Base-by-base conservation (phyloP, 2,329 filamentous ascomycete genomes). In the Graphilbum sp. region DNA sequence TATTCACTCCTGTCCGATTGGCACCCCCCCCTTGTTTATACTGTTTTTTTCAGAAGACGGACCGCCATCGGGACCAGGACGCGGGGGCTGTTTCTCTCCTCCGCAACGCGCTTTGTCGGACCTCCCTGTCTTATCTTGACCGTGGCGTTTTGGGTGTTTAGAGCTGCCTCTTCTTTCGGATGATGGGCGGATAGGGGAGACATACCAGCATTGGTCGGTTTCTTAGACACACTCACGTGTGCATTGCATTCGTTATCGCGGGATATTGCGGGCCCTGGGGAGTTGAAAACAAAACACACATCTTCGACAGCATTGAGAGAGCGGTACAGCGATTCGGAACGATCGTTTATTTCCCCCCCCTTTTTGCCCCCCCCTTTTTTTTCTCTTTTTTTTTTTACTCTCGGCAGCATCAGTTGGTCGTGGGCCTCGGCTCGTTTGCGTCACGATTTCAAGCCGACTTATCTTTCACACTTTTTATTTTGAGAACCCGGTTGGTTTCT, bases 231-330 rank as follows among this genome's bases (percentile, higher is more conserved):
- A 36, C 39, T 25, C 39, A 38, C 35, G 33, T 40, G 33, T 34
- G 36, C 32, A 40, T 45, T 45, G 41, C 43, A 45, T 45, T 45
- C 43, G 43, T 37, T 45, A 34, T 32, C 35, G n/a, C 32, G 35
- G 39, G 40, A 36, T 33, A 39, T 37, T 37, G 37, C 38, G 38
- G 33, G 32, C 32, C 21, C 25, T 32, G 19, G 13, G 39, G 39
- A 41, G 39, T 41, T 41, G 27, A 29, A 29, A 29, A 24, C 31
- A 36, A n/a, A n/a, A n/a, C n/a, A 37, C 34, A 35, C 39, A 41
- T 41, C 39, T 25, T 34, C 35, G 27, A 37, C 19, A 37, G 32
- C 39, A 31, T 17, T 29, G 32, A 32, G 32, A 35, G 39, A 23
- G 31, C 19, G 24, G 20, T n/a, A n/a, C n/a, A n/a, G 32, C 30